Evolutionary conservation across 139 green algal species (phyloP), one percentile per base, ranked within the genome.

Genomic region (Chlorella sp.): DNA sequence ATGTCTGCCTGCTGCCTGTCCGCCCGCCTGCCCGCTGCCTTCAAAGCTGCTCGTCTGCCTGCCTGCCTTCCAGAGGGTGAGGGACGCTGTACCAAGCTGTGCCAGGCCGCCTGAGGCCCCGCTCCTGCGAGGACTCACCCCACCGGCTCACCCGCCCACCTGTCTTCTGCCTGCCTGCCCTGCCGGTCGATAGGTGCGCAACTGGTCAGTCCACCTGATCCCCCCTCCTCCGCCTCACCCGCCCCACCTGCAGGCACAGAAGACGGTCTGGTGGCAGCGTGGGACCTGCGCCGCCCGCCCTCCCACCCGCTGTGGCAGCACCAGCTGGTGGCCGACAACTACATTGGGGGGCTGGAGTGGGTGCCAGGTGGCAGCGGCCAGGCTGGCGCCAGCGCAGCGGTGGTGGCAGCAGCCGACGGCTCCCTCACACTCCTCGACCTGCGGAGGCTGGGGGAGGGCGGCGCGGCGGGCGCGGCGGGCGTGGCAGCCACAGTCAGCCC

Each of bases 241-340:
- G 34, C 30, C 73, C 73, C 73, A 22, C 30, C 77, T 26, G 18
- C 82, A 84, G 96, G 96, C 75, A 97, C 94, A 0, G 95, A 97
- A 84, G 96, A 97, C 76, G 96, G 96, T 60, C 37, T 87, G 24
- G 93, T 98, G 26, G 48, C 90, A 26, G 79, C 89, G 2, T 96
- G 92, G 90, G 96, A 97, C 89, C 57, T 94, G n/a, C 90, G 96
- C 15, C 76, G 37, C 48, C 60, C 57, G n/a, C 42, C 24, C 24
- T 79, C 66, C 83, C n/a, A 79, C 24, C 75, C 93, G 16, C 80
- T 95, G 2, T 93, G 84, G 84, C 64, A 76, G 61, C 84, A 30
- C 0, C 68, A 88, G 37, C 84, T 88, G 39, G 61, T 81, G 39
- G 28, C 90, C 32, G 83, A 83, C 28, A 95, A 96, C 73, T 97